Percentiles rank a stretch among this genome's conserved stretches.
These are phyloP conservation scores for Globisporangium nunn DNA, from an alignment of 352 stramenopile genomes.

Conservation along the genomic window DNA sequence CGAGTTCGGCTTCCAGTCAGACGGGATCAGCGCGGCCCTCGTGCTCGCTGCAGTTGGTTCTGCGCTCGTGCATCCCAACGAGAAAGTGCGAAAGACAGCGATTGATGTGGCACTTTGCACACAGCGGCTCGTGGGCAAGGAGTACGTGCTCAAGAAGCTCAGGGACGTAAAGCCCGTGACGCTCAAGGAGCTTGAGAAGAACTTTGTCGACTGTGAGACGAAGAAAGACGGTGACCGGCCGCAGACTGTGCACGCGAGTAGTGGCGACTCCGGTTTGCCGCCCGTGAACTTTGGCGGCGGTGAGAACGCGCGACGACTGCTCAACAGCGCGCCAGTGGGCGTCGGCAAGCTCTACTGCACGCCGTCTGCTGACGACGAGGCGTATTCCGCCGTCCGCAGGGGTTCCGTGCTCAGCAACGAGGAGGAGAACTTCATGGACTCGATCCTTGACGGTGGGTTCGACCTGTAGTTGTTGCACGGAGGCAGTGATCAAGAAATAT, in stretches of 20 bases:
- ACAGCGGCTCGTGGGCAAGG: constrained; percentile 67
- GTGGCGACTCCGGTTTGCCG: constrained; percentile 15
- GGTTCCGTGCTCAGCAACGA: constrained; percentile 59
- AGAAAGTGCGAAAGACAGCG: constrained; percentile 64
- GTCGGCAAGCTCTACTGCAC: constrained; percentile 59
- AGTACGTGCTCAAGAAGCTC: constrained; percentile 57
- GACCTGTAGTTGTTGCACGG: not conserved
- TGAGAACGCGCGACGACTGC: constrained; percentile 41
- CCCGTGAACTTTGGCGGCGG: constrained; percentile 35
- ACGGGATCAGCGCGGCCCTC: constrained; percentile 49
- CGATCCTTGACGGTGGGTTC: constrained; percentile 41
- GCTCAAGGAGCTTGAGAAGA: constrained; percentile 82
- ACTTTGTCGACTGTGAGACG: constrained; percentile 56
- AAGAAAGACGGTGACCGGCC: constrained; percentile 30
- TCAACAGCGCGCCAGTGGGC: constrained; percentile 66
- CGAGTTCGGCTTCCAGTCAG: constrained; percentile 69
- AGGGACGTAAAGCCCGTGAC: constrained; percentile 69
- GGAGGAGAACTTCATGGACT: constrained; percentile 80
- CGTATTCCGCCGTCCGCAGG: constrained; percentile 11
- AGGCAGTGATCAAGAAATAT: too few species aligned
- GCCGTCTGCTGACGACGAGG: constrained; percentile 28
- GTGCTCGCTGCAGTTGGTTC: constrained; percentile 42
- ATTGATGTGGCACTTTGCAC: constrained; percentile 75
- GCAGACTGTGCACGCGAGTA: constrained; percentile 44
- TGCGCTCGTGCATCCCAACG: constrained; percentile 50